These are phyloP conservation scores for Yarrowia galli DNA, from an alignment of 1,139 yeast genomes.

Conservation along the genomic window DNA sequence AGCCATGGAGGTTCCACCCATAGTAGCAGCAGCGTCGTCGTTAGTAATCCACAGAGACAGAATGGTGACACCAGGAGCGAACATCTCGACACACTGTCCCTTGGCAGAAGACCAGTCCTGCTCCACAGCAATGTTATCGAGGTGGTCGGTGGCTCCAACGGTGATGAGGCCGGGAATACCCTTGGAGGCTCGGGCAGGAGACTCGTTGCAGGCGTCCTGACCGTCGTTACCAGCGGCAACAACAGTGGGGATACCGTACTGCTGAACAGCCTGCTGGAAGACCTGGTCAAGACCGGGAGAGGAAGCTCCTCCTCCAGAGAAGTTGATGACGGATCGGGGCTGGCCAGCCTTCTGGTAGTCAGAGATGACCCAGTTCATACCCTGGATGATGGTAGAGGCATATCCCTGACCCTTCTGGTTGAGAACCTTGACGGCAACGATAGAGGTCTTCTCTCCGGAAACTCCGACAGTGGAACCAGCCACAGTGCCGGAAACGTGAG, in stretches of 20 bases:
- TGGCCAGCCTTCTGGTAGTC: conserved; percentile 27
- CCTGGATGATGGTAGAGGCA: conserved; percentile 29
- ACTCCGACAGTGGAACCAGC: conserved; percentile 36
- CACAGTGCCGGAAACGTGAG: conserved; percentile 37
- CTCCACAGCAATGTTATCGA: conserved; percentile 15
- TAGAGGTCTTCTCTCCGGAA: conserved; percentile 12
- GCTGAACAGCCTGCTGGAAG: conserved; percentile 30
- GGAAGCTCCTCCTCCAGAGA: conserved; percentile 32
- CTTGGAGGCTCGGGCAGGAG: conserved; percentile 32
- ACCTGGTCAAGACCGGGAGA: conserved; percentile 22
- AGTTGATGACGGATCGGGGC: conserved; percentile 35
- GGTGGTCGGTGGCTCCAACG: conserved; percentile 35
- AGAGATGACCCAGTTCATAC: conserved; percentile 24
- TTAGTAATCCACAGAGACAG: conserved; percentile 79
- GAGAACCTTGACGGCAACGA: conserved; percentile 31
- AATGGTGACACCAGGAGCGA: conserved; percentile 38
- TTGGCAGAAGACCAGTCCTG: conserved; percentile 55
- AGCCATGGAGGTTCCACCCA: conserved; percentile 99
- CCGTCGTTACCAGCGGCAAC: conserved; percentile 37
- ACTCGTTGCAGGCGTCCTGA: conserved; percentile 30
- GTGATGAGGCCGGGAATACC: conserved; percentile 48
- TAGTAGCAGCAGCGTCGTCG: conserved; percentile 79
- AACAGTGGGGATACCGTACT: conserved; percentile 30
- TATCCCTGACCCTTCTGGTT: conserved; percentile 29
- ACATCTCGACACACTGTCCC: conserved; percentile 38